Evolutionary conservation across 2,329 filamentous ascomycete species (phyloP).

Genomic region (Cordyceps fumosorosea): DNA sequence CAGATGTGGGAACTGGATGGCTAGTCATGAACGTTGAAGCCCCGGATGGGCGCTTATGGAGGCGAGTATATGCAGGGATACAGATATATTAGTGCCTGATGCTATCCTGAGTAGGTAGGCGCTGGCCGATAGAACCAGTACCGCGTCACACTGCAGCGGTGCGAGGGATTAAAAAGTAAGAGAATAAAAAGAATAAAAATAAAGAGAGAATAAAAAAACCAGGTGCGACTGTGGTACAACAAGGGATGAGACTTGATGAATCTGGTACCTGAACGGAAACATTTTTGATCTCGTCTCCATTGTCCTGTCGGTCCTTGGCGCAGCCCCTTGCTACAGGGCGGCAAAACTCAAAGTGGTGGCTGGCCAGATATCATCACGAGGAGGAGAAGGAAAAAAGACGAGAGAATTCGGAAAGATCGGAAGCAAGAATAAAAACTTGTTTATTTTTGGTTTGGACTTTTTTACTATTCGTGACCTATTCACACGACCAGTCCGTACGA

Average conservation of each 20-base stretch:
- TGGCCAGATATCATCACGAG: not conserved
- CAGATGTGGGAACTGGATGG: not conserved
- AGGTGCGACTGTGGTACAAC: not conserved
- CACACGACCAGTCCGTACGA: not conserved
- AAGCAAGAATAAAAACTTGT: no score
- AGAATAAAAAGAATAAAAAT: not conserved
- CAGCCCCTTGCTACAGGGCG: constrained; percentile 5
- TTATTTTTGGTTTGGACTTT: no score
- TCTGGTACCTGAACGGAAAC: not conserved
- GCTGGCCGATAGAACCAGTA: not conserved
- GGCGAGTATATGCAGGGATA: no score
- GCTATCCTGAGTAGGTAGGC: not conserved
- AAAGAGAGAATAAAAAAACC: not conserved
- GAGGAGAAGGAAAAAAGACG: not conserved
- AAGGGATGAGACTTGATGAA: not conserved
- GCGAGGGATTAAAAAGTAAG: not conserved
- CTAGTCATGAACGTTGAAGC: no score
- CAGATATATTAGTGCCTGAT: not conserved
- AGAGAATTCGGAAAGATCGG: not conserved
- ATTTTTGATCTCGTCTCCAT: not conserved
- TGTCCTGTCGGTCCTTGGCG: no score
- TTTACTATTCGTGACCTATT: not conserved
- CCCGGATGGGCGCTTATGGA: no score
- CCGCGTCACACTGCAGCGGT: not conserved
- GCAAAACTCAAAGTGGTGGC: not conserved